phyloP scores from a whole-genome alignment of 106 monocot genomes.

The Allium fistulosum region DNA sequence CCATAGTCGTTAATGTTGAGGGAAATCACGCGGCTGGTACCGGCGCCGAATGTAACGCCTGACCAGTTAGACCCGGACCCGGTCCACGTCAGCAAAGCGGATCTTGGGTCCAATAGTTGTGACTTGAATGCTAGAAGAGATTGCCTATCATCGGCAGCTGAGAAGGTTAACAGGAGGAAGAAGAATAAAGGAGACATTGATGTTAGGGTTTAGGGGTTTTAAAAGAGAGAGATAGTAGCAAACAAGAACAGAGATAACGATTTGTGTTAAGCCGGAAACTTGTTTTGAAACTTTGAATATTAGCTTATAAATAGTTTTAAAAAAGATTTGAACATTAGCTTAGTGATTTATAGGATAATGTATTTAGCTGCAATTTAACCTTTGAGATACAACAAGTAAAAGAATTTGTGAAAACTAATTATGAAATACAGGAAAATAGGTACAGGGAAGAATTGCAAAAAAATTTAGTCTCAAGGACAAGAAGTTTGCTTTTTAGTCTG shows the following conservation, averaged over 20 bases:
- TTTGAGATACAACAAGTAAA: too few species aligned
- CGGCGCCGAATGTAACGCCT: slow-evolving; percentile 23
- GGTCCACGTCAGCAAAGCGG: slow-evolving; percentile 16
- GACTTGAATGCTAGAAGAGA: slow-evolving; percentile 34
- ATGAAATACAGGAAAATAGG: too few species aligned
- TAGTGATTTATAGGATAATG: too few species aligned
- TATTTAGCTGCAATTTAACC: too few species aligned
- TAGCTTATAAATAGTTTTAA: too few species aligned
- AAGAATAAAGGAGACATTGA: not conserved
- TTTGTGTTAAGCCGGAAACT: not conserved
- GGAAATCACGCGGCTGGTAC: slow-evolving; percentile 27
- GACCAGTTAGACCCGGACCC: slow-evolving; percentile 23
- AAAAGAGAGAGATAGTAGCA: not conserved
- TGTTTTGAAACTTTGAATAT: too few species aligned
- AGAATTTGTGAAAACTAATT: too few species aligned
- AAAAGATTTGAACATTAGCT: too few species aligned
- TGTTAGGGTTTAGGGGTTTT: slow-evolving; percentile 2
- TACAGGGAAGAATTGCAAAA: too few species aligned
- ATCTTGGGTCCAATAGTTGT: slow-evolving; percentile 19
- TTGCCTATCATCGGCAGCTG: slow-evolving; percentile 13
- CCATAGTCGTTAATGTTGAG: slow-evolving; percentile 21
- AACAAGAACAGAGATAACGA: not conserved
- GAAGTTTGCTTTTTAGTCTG: too few species aligned
- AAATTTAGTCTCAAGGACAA: too few species aligned
- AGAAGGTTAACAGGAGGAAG: slow-evolving; percentile 7